Evolutionary conservation across 768 basidiomycete species (phyloP).

Genomic region (Lactifluus volemus): DNA sequence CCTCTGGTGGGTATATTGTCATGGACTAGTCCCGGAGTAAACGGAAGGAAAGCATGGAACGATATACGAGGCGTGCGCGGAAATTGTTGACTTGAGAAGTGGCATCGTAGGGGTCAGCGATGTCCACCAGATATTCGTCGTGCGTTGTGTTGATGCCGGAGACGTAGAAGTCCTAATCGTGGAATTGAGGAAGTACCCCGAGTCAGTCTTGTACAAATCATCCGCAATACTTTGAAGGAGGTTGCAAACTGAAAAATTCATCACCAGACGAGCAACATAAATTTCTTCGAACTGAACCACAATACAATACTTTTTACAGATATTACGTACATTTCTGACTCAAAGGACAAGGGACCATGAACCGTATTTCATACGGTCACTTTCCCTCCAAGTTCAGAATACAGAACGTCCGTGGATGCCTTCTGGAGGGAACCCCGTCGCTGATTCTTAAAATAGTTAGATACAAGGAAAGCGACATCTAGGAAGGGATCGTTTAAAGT

Average conservation of each 20-base stretch:
- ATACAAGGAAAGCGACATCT: constrained; percentile 84
- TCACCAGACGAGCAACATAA: not conserved
- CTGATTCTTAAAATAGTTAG: constrained; percentile 69
- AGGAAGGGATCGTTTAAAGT: not conserved
- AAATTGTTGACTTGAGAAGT: too few species aligned
- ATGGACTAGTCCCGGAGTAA: too few species aligned
- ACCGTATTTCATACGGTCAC: not conserved
- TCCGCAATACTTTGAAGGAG: too few species aligned
- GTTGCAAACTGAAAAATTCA: not conserved
- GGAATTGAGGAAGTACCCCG: too few species aligned
- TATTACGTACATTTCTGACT: not conserved
- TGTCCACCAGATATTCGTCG: too few species aligned
- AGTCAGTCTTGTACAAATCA: too few species aligned
- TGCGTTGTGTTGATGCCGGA: too few species aligned
- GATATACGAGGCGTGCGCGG: too few species aligned
- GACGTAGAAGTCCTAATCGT: too few species aligned
- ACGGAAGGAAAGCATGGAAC: too few species aligned
- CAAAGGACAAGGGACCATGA: not conserved
- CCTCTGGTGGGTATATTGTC: too few species aligned
- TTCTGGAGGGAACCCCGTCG: constrained; percentile 26
- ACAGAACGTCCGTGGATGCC: constrained; percentile 24
- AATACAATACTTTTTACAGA: not conserved
- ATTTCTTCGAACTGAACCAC: not conserved
- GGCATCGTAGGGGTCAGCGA: too few species aligned
- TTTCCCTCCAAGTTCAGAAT: constrained; percentile 26